Evolutionary conservation across 1,284 basidiomycete genomes (phyloP).

Genomic region (Xerocomus amazonicus): DNA sequence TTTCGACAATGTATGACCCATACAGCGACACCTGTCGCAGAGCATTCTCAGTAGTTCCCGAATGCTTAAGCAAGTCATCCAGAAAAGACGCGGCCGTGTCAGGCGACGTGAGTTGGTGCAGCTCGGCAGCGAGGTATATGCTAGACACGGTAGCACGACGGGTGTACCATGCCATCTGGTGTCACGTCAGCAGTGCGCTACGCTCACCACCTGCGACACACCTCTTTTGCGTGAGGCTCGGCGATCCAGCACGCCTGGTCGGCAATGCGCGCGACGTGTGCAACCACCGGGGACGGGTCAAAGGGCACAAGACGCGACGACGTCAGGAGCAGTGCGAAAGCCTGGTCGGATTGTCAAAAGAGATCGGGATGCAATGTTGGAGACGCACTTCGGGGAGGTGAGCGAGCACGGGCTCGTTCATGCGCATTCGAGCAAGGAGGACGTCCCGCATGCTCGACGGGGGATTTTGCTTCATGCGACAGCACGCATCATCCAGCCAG

Average conservation of each 20-base stretch:
- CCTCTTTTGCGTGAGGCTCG: constrained; percentile 52
- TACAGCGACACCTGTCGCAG: constrained; percentile 51
- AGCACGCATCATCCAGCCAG: constrained; percentile 67
- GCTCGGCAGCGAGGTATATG: constrained; percentile 66
- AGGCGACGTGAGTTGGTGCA: constrained; percentile 73
- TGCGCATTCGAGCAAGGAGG: constrained; percentile 50
- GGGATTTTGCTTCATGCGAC: constrained; percentile 41
- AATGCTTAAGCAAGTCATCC: constrained; percentile 53
- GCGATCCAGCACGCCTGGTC: constrained; percentile 61
- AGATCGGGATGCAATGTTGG: no score
- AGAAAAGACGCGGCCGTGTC: constrained; percentile 60
- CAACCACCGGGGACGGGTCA: constrained; percentile 56
- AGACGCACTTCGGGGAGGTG: constrained; percentile 60
- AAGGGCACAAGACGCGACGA: constrained; percentile 48
- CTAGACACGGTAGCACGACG: constrained; percentile 57
- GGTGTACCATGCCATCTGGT: constrained; percentile 65
- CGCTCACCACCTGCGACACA: constrained; percentile 30
- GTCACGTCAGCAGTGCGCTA: constrained; percentile 3
- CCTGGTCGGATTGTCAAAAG: constrained; percentile 36
- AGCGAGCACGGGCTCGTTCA: constrained; percentile 60
- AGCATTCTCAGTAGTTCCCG: constrained; percentile 40
- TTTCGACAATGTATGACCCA: constrained; percentile 57
- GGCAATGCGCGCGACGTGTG: constrained; percentile 58
- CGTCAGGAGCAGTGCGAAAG: constrained; percentile 59
- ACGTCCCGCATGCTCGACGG: constrained; percentile 42